Conservation (phyloP, 2,329 filamentous ascomycete genomes). For the Aspergillus sp. region DNA sequence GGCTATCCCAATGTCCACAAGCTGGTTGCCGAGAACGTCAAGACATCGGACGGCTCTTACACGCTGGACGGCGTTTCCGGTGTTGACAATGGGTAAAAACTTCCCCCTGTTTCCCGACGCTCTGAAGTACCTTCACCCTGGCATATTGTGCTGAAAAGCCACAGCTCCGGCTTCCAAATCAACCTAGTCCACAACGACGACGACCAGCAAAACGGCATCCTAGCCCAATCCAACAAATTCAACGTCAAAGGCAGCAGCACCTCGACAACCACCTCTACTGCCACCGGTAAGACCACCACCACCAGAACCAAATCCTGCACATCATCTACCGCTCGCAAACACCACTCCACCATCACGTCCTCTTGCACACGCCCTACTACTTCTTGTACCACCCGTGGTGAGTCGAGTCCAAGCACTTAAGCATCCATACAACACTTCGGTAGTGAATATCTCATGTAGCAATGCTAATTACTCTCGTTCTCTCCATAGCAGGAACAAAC, state of each 20-base stretch:
- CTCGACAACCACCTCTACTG: slow-evolving; percentile 14
- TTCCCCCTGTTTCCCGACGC: not conserved
- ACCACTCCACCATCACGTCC: slow-evolving; percentile 4
- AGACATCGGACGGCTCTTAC: slow-evolving; percentile 29
- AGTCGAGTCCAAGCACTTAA: slow-evolving; percentile 7
- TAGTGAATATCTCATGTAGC: too few species aligned
- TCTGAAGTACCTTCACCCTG: too few species aligned
- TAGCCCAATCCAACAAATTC: slow-evolving; percentile 35
- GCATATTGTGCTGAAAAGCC: not conserved
- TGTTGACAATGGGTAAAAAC: slow-evolving; percentile 17
- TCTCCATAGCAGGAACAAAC: too few species aligned
- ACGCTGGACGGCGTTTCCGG: slow-evolving; percentile 24
- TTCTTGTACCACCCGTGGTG: slow-evolving; percentile 18
- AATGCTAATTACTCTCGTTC: too few species aligned
- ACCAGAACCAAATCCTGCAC: slow-evolving; percentile 4
- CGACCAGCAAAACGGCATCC: slow-evolving; percentile 30
- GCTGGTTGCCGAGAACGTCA: slow-evolving; percentile 27
- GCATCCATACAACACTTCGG: too few species aligned
- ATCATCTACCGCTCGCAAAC: not conserved
- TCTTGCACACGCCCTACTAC: slow-evolving; percentile 7
- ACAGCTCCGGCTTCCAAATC: slow-evolving; percentile 34
- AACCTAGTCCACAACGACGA: slow-evolving; percentile 30
- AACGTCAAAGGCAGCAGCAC: slow-evolving; percentile 15
- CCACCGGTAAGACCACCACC: slow-evolving; percentile 13
- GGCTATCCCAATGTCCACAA: slow-evolving; percentile 26